Evolutionary conservation across 164 flowering plant species (phyloP).

Genomic region (Stephania yunnanensis): DNA sequence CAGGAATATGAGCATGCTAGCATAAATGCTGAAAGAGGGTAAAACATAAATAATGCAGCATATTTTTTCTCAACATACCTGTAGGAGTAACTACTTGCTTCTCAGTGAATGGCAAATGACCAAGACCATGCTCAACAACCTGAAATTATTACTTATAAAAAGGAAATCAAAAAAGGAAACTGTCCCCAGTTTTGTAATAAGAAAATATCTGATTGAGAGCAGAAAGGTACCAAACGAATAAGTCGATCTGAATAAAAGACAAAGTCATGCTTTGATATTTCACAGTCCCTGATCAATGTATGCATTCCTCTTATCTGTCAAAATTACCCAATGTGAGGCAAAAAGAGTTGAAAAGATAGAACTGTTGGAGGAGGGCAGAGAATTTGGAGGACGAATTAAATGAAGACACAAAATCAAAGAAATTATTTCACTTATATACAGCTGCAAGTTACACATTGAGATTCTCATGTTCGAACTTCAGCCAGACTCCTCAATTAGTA

Average conservation of each 20-base stretch:
- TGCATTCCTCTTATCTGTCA: conserved; percentile 96
- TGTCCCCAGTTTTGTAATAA: not conserved
- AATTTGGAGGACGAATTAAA: not conserved
- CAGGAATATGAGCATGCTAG: not conserved
- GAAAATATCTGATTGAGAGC: conserved; percentile 1
- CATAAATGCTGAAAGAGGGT: not conserved
- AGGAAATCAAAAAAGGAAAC: not conserved
- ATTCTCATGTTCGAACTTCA: no score
- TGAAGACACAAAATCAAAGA: no score
- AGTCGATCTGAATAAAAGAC: conserved; percentile 94
- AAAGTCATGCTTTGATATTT: conserved; percentile 92
- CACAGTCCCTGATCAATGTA: conserved; percentile 80
- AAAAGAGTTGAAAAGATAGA: conserved; percentile 2
- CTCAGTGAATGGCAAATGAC: conserved; percentile 95
- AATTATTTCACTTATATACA: no score
- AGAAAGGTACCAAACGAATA: conserved; percentile 76
- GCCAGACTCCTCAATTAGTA: no score
- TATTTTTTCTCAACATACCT: conserved; percentile 36
- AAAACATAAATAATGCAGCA: not conserved
- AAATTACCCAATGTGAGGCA: conserved; percentile 12
- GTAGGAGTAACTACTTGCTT: conserved; percentile 94
- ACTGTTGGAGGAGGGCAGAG: not conserved
- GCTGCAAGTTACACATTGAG: no score
- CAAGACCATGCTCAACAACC: conserved; percentile 99
- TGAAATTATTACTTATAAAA: conserved; percentile 23